Conservation (phyloP, 805 yeast genomes). For the Zygosaccharomyces kombuchaensis region DNA sequence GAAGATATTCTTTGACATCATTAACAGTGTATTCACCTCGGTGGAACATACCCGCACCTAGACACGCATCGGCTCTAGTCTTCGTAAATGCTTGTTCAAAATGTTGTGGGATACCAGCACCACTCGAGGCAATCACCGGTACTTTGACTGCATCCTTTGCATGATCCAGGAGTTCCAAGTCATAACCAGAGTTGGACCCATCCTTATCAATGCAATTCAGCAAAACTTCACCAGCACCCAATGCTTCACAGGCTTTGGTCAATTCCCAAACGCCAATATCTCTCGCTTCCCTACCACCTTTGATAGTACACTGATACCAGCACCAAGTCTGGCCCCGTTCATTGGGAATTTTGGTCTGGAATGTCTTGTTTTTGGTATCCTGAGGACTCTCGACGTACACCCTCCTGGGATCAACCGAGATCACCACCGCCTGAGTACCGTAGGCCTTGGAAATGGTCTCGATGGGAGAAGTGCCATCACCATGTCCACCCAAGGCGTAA, state of each 20-base stretch:
- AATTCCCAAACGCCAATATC: constrained; percentile 91
- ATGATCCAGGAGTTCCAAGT: constrained; percentile 75
- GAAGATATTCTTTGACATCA: constrained; percentile 70
- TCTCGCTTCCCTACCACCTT: constrained; percentile 90
- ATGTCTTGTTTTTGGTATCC: constrained; percentile 57
- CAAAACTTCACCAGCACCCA: constrained; percentile 95
- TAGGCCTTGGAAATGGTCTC: constrained; percentile 89
- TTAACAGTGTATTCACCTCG: constrained; percentile 86
- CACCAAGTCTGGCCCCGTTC: constrained; percentile 87
- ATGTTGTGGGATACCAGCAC: constrained; percentile 93
- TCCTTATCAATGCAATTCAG: constrained; percentile 95
- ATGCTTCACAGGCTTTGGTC: constrained; percentile 78
- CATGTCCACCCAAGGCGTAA: constrained; percentile 52
- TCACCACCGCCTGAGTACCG: constrained; percentile 96
- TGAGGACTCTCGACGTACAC: constrained; percentile 60
- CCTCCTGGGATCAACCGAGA: constrained; percentile 96
- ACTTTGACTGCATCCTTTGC: constrained; percentile 72
- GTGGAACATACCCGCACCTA: constrained; percentile 99
- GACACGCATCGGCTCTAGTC: constrained; percentile 90
- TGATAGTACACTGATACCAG: constrained; percentile 93
- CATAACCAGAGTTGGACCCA: constrained; percentile 93
- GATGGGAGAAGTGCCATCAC: constrained; percentile 79
- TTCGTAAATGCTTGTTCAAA: constrained; percentile 80
- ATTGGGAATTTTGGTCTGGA: constrained; percentile 63
- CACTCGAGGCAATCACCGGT: constrained; percentile 96